Evolutionary conservation across 1,284 basidiomycete species (phyloP), one percentile per base, ranked within the genome.

Genomic region (Apiotrichum domesticum): DNA sequence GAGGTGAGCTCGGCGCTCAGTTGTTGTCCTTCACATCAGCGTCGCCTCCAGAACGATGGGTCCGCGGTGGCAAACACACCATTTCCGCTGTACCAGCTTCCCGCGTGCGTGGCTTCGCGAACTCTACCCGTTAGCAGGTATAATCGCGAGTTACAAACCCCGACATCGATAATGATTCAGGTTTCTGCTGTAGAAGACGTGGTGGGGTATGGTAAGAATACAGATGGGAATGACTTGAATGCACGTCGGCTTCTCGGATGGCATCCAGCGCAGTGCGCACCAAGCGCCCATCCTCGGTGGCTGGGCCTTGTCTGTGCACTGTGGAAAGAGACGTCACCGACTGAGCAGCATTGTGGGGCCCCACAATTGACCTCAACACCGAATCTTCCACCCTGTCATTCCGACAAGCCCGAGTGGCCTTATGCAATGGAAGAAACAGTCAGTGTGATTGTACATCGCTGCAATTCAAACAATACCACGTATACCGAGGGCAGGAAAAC

Each of bases 11-110:
- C 83, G 2, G 71, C 62, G 61, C 83, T 73, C 11, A 95, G 81
- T 47, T 79, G 74, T 35, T 75, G 64, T 14, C 77, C 90, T 91
- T 70, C 52, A 42, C 6, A 32, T 15, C 37, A 33, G 10, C 58
- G 21, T 21, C 21, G 21, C 21, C 21, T 21, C 21, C 21, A 21
- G 21, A 21, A 21, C 21, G 21, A 21, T 21, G 21, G 21, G 21
- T 57, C 46, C 64, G 51, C 54, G 55, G 62, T 43, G 47, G 40
- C 10, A 29, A 15, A 74, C 80, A 54, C 71, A 87, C 90, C 80
- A 64, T 88, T 80, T 53, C 77, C 79, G 9, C 85, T 85, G 75
- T 98, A 98, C 94, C 94, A 98, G 57, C 85, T 87, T 29, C 88
- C 88, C 3, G 93, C 91, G 77, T 97, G 94, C 0, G 87, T 85